Percentiles rank a stretch among this genome's conserved stretches.
phyloP scores from a whole-genome alignment of 1,284 basidiomycete genomes.

The Cystobasidium slooffiae region DNA sequence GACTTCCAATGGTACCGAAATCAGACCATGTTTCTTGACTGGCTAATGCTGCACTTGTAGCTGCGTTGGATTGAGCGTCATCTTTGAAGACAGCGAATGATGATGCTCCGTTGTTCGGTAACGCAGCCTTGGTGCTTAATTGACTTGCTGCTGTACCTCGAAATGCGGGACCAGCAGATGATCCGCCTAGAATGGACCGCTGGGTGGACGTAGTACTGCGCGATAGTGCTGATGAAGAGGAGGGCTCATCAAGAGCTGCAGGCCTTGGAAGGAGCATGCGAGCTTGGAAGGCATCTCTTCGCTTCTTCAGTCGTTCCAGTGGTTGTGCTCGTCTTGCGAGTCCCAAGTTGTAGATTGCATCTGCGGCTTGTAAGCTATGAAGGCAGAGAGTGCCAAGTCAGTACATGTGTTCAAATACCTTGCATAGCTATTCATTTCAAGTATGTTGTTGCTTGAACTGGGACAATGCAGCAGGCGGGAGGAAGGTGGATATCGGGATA shows the following conservation, averaged over 20 bases:
- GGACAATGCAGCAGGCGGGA: background rate
- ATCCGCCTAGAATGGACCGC: slow-evolving; percentile 30
- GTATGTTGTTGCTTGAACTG: no score
- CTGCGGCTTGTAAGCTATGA: slow-evolving; percentile 61
- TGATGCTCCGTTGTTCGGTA: slow-evolving; percentile 56
- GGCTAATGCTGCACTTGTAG: slow-evolving; percentile 46
- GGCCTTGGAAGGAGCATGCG: slow-evolving; percentile 62
- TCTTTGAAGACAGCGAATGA: slow-evolving; percentile 60
- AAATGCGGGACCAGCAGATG: slow-evolving; percentile 9
- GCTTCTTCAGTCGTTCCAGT: slow-evolving; percentile 78
- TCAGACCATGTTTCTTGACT: slow-evolving; percentile 58
- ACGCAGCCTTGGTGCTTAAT: slow-evolving; percentile 10
- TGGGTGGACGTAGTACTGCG: slow-evolving; percentile 4
- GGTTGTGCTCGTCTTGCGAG: slow-evolving; percentile 81
- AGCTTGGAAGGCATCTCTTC: slow-evolving; percentile 82
- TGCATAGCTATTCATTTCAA: no score
- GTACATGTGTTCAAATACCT: background rate
- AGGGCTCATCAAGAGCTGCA: slow-evolving; percentile 47
- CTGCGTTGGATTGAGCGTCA: slow-evolving; percentile 1
- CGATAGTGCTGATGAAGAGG: slow-evolving; percentile 16
- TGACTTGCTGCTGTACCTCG: slow-evolving; percentile 24
- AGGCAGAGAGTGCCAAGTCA: background rate
- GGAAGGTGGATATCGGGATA: background rate
- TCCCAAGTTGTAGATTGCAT: slow-evolving; percentile 79
- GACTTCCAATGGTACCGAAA: slow-evolving; percentile 60